Evolutionary conservation across 2,329 filamentous ascomycete genomes (phyloP), one percentile per base, ranked within the genome.

Genomic region (Colletotrichum salicis): DNA sequence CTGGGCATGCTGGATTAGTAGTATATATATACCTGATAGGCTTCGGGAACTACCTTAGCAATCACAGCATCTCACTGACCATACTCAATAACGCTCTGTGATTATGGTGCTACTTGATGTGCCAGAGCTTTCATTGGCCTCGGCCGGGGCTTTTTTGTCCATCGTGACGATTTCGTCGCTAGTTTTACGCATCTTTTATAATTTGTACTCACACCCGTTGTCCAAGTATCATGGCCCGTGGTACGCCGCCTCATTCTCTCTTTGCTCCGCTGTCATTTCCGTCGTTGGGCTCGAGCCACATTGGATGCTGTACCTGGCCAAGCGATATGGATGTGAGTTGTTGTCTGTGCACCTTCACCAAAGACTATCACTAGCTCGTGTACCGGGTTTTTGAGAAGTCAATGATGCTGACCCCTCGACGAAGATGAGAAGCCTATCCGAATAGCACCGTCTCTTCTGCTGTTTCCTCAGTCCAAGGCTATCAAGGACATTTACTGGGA

Each of bases 371-470:
- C 7, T 56, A 56, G 27, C 22, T 37, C 4, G 33, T 27, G 13
- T 5, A 10, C 35, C 35, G 5, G 13, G 27, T 22, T 19, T 24
- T 27, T 24, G 1, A 6, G 3, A n/a, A n/a, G 24, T 58, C 3
- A 6, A 29, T 59, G 22, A 65, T 8, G 24, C 5, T 3, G 10
- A 24, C 19, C 27, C 29, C 15, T 10, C 31, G n/a, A 19, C 22
- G n/a, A 54, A 68, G 67, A 33, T 24, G 61, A 65, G 8, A 65
- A 69, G 8, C 67, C 67, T 5, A 69, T 69, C 10, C 67, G 67
- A 1, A 62, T 69, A 8, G 60, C 67, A 19, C 67, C 67, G 7
- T 48, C 41, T 11, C 60, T 69, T 1, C 37, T 69, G 5, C n/a
- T 69, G 5, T 69, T 69, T 13, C 67, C 67, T 11, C 67, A 69